These are phyloP conservation scores for Fusarium virguliforme DNA, from an alignment of 2,329 filamentous ascomycete genomes.

Conservation along the genomic window DNA sequence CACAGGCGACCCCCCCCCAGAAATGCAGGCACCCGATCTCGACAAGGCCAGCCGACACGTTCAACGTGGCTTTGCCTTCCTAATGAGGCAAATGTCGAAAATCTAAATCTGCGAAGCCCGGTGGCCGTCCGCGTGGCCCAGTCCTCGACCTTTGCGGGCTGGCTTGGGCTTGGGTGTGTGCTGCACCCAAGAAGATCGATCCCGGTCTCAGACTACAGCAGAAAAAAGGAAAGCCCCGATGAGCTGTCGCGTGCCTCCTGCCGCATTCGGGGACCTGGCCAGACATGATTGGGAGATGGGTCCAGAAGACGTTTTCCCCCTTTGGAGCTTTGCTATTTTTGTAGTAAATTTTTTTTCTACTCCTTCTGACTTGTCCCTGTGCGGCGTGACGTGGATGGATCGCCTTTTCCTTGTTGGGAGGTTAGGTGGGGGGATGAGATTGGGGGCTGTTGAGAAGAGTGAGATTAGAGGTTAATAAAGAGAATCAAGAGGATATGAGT, in stretches of 20 bases:
- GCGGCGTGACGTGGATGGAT: slow-evolving; percentile 31
- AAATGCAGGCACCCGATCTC: slow-evolving; percentile 18
- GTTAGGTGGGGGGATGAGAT: slow-evolving; percentile 38
- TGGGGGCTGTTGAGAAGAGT: slow-evolving; percentile 23
- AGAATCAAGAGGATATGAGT: neutral
- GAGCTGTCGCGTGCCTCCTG: slow-evolving; percentile 28
- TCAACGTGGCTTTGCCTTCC: slow-evolving; percentile 17
- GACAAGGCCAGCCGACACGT: neutral
- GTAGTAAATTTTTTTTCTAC: slow-evolving; percentile 34
- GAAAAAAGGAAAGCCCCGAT: slow-evolving; percentile 33
- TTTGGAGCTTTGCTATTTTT: slow-evolving; percentile 57
- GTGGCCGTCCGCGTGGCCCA: neutral
- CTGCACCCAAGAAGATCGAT: slow-evolving; percentile 13
- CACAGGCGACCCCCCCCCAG: slow-evolving; percentile 23
- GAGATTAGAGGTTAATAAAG: neutral
- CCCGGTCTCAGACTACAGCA: slow-evolving; percentile 20
- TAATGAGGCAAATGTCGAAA: slow-evolving; percentile 38
- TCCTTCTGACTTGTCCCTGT: neutral
- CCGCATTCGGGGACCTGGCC: slow-evolving; percentile 38
- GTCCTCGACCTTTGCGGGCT: too few relatives aligned
- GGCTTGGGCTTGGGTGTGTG: neutral
- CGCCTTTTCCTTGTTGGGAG: slow-evolving; percentile 45
- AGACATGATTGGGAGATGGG: slow-evolving; percentile 41
- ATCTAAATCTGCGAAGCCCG: slow-evolving; percentile 12
- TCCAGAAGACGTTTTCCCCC: neutral